Evolutionary conservation across 2,329 filamentous ascomycete species (phyloP).

Genomic region (Parafenestella ontariensis): DNA sequence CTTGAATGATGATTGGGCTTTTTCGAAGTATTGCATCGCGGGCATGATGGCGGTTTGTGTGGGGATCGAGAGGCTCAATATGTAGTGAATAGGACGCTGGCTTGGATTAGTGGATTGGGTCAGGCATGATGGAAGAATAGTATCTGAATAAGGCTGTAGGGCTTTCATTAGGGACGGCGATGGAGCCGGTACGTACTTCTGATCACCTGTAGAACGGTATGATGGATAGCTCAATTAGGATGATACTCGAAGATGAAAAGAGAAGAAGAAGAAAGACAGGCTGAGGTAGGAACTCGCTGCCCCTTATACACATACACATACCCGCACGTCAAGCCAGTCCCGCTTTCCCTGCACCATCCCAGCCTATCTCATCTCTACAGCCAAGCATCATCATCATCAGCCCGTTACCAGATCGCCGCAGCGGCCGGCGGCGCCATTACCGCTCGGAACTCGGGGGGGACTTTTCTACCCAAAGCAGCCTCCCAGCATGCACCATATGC

Average conservation of each 20-base stretch:
- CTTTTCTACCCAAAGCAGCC: not conserved
- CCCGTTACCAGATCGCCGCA: not conserved
- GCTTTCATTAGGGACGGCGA: too few species aligned
- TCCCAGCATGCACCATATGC: not conserved
- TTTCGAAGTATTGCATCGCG: slow-evolving; percentile 60
- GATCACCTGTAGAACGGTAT: not conserved
- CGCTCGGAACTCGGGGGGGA: not conserved
- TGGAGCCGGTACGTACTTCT: too few species aligned
- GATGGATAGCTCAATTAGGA: not conserved
- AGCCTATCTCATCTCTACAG: not conserved
- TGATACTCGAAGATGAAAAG: not conserved
- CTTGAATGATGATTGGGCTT: slow-evolving; percentile 67
- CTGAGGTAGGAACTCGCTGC: not conserved
- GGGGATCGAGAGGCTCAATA: not conserved
- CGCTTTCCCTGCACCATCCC: not conserved
- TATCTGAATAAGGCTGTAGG: too few species aligned
- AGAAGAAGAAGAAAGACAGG: not conserved
- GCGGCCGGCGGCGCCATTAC: not conserved
- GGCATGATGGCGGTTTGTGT: slow-evolving; percentile 11
- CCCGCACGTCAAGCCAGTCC: not conserved
- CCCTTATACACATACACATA: not conserved
- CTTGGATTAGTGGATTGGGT: not conserved
- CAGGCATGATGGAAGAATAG: not conserved
- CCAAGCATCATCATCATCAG: not conserved
- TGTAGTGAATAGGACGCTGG: not conserved